Base-by-base conservation (phyloP, 2,329 filamentous ascomycete species). In the Trichoderma simmonsii region DNA sequence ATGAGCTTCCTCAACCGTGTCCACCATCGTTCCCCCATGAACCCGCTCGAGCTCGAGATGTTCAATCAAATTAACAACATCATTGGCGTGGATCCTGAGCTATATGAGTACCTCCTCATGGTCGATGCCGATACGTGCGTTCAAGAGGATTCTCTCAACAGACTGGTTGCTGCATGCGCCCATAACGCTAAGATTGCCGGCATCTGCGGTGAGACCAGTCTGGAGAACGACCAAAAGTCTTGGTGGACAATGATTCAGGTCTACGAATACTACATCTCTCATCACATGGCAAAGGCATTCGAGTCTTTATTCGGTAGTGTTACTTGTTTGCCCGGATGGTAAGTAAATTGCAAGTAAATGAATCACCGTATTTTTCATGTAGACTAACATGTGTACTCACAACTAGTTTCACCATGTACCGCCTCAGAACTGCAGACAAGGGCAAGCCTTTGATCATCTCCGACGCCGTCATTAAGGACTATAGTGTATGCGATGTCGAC, bases 201-300 rank as follows among this genome's bases (percentile, higher is more conserved):
- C 83, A 98, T 98, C 74, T 99, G 96, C 81, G 96, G 96, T 80
- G 96, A 99, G 82, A 99, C 96, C 2, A 96, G 92, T 81, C 86
- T 99, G 78, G 93, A 98, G 80, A 99, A 99, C 78, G 95, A 98
- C 81, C 94, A 98, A 77, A 89, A 91, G 76, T 95, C 91, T 78
- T 98, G 95, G 94, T 97, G 94, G 93, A 99, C 96, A 14, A 99
- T 99, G 96, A 99, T 99, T 78, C 96, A 99, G 82, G 96, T 99
- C 75, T 99, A 99, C 84, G 96, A 99, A 82, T 99, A 99, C 86
- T 99, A 95, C 82, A 99, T 99, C 79, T 98, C 96, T 34, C 96
- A 99, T 86, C 93, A 99, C 83, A 85, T 99, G 81, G 87, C 96
- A 69, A 99, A 99, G 85, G 94, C 96, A 74, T 99, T 99, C 80